Base-by-base conservation (phyloP, 2,329 filamentous ascomycete species). In the Trichoderma sp. region DNA sequence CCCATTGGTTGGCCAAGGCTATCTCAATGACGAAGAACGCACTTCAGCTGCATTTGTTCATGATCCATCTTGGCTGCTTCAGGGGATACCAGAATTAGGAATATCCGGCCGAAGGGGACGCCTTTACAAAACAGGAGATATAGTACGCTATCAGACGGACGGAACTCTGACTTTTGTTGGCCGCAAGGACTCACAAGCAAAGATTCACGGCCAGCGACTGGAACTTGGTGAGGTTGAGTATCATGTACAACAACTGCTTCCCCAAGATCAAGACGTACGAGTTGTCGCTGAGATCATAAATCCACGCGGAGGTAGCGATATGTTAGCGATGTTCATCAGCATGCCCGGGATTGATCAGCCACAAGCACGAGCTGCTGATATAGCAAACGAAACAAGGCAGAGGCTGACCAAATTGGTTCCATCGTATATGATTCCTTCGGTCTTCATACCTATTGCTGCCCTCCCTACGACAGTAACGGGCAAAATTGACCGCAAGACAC, bases 131-230 rank as follows among this genome's bases (percentile, higher is more conserved):
- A 83, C 83, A 2, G 83, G 83, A 14, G 83, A 85, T 70, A 76
- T 85, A 14, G 82, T 76, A 5, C 75, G 74, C 58, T 83, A 83
- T 30, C 74, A 79, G 43, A 73, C 74, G 0, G 78, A 83, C 56
- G 79, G 80, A 6, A 71, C 79, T 0, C 83, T 81, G 61, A 73
- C 84, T 58, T 49, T 49, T 49, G 11, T 49, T 21, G 85, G 85
- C 52, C 79, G 86, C 26, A 85, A 85, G 71, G 86, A 88, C 71
- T 81, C 81, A 0, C 86, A 88, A 73, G 81, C 88, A 59, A 89
- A 89, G 74, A 75, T 88, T 13, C 80, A 82, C 32, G 88, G 88
- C 26, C 87, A 82, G 68, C 75, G 85, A 66, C 79, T 86, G 60
- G 88, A 84, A 76, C 78, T 59, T 24, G 58, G 58, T 10, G 34